Base-by-base conservation (phyloP, 2,329 filamentous ascomycete genomes). In the Cercospora beticola region DNA sequence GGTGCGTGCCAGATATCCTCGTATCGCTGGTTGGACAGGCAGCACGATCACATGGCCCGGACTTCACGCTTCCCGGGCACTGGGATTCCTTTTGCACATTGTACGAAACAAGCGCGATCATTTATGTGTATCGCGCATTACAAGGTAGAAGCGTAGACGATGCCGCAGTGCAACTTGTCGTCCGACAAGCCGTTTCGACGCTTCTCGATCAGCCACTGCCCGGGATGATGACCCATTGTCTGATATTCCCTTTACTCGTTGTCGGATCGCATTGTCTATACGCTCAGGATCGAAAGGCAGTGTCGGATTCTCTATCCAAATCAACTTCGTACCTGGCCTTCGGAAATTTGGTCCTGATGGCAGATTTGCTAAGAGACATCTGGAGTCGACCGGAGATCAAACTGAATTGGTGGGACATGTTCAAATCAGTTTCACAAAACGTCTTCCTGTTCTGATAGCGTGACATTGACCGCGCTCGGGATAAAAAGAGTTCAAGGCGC, bases 331-430 rank as follows among this genome's bases (percentile, higher is more conserved):
- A 62, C 10, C 66, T 65, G 7, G 62, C 66, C 59, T 68, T 61
- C 28, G 57, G 52, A 23, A 63, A 63, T 46, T 10, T 63, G 8
- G 46, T 36, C 2, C 6, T 68, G 31, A 68, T 68, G 66, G 21
- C 54, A 30, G 33, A 56, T 16, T 23, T 68, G 56, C 57, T 65
- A 16, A 40, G 54, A 30, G 62, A 56, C 4, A 62, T 62, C 23
- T 68, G 66, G 66, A n/a, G 40, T n/a, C 14, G 59, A 30, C 21
- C 30, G n/a, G 21, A 62, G 36, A 43, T 60, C 46, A 28, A 68
- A 14, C 60, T 30, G 52, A 43, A 43, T 30, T 68, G 66, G 62
- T 68, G 66, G 66, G 46, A 61, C 23, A 68, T 68, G 66, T 68
- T 65, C 26, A 31, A 23, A 9, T 54, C 66, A 14, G 30, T 68